A percentile compares a stretch with the other conserved stretches of the same genome.
These are phyloP conservation scores for Marchantia polymorpha DNA, from an alignment of 225 moss, liverwort and hornwort species.

Conservation along the genomic window DNA sequence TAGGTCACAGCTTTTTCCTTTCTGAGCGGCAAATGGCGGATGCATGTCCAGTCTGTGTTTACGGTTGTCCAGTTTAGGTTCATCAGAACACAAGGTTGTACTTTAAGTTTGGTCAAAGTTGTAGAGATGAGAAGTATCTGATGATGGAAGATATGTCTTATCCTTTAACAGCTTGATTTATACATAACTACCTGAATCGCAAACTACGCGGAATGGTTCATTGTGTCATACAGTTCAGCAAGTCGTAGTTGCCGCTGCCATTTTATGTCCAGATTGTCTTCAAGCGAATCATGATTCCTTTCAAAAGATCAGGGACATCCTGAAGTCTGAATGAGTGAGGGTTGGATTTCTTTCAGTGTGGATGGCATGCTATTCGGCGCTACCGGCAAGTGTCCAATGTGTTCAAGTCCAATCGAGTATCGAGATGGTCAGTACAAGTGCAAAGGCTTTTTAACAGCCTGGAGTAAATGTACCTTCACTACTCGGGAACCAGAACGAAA, in stretches of 20 bases:
- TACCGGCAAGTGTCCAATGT: constrained; percentile 74
- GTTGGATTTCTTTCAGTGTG: constrained; percentile 51
- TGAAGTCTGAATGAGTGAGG: neutral
- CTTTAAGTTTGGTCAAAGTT: neutral
- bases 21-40: neutral
- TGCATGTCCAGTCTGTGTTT: neutral
- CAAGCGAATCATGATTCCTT: neutral
- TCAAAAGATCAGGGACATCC: neutral
- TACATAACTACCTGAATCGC: neutral
- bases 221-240: neutral
- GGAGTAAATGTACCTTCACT: constrained; percentile 86
- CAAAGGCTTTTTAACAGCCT: constrained; percentile 85
- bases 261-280: neutral
- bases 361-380: constrained; percentile 99
- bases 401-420: constrained; percentile 82
- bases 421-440: constrained; percentile 81
- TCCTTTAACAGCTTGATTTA: too few species aligned
- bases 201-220: neutral
- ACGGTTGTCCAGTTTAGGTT: neutral
- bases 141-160: too few species aligned
- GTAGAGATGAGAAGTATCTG: neutral
- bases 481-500: constrained; percentile 60
- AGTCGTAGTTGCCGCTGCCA: neutral
- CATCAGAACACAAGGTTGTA: neutral
- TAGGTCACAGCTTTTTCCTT: neutral